A percentile compares a stretch with the other conserved stretches of the same genome.
Evolutionary conservation across 257 asterid species (phyloP).

Genomic region (Vinca minor): DNA sequence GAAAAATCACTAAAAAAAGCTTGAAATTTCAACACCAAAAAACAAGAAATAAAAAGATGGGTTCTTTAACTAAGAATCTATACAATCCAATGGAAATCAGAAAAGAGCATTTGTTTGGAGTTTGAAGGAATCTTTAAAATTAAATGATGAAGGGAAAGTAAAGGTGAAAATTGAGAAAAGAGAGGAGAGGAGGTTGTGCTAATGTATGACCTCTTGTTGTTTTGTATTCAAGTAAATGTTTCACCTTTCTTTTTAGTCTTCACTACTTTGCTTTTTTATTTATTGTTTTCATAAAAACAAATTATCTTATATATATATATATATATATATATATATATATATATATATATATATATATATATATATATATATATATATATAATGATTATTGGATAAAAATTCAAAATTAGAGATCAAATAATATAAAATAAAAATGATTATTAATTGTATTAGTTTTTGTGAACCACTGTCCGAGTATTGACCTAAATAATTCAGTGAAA

Average conservation of each 20-base stretch:
- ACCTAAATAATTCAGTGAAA: no score
- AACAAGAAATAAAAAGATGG: slow-evolving; percentile 40
- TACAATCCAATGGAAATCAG: slow-evolving; percentile 49
- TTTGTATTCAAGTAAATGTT: slow-evolving; percentile 45
- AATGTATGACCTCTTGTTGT: slow-evolving; percentile 48
- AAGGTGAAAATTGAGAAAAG: slow-evolving; percentile 64
- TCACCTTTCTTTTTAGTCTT: slow-evolving; percentile 23
- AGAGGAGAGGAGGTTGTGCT: slow-evolving; percentile 32
- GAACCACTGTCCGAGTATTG: no score
- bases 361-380: no score
- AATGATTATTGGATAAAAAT: no score
- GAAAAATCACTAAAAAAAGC: slow-evolving; percentile 46
- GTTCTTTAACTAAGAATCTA: slow-evolving; percentile 29
- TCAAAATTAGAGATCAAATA: no score
- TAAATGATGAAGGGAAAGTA: slow-evolving; percentile 56
- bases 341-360: no score
- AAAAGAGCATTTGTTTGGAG: slow-evolving; percentile 38
- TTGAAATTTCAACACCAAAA: slow-evolving; percentile 28
- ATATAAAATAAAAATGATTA: no score
- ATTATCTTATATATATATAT: no score
- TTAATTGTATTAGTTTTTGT: no score
- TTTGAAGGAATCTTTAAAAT: slow-evolving; percentile 69
- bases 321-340: no score
- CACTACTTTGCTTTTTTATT: slow-evolving; percentile 12
- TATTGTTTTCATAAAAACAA: no score